A percentile compares a stretch with the other conserved stretches of the same genome.
These are phyloP conservation scores for Triticum urartu DNA, from an alignment of 176 grass and related monocot species.

Conservation along the genomic window DNA sequence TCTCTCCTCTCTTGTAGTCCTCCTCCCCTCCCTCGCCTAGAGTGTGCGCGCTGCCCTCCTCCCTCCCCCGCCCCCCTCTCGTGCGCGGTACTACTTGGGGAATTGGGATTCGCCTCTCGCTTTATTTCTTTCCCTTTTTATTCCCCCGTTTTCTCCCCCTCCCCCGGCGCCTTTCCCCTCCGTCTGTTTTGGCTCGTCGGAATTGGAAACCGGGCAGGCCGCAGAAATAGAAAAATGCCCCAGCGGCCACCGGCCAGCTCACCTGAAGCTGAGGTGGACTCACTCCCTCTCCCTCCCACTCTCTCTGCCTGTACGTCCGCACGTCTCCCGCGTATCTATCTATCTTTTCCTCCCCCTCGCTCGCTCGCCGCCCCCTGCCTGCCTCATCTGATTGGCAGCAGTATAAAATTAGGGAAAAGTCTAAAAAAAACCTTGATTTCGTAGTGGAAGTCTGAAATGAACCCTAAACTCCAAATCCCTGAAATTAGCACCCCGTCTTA, in stretches of 20 bases:
- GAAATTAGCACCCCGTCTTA: no score
- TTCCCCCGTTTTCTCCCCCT: slow-evolving; percentile 19
- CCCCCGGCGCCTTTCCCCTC: background rate
- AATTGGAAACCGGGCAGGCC: slow-evolving; percentile 45
- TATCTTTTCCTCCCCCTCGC: no score
- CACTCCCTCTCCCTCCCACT: background rate
- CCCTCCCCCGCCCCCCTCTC: background rate
- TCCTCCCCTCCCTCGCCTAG: background rate
- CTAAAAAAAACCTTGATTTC: no score
- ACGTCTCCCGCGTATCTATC: slow-evolving; percentile 20
- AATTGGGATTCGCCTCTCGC: slow-evolving; percentile 48
- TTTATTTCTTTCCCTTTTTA: slow-evolving; percentile 46
- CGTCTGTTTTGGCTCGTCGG: slow-evolving; percentile 50
- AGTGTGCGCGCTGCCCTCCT: background rate
- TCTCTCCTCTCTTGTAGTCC: slow-evolving; percentile 21
- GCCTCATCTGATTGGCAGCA: background rate
- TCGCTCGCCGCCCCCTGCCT: background rate
- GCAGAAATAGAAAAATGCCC: slow-evolving; percentile 43
- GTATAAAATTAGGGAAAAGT: background rate
- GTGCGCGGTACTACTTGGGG: slow-evolving; percentile 19
- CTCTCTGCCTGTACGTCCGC: background rate
- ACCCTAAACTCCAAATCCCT: no score
- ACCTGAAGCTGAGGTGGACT: slow-evolving; percentile 32
- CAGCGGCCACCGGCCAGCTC: slow-evolving; percentile 52
- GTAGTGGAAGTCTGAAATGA: no score